These are phyloP conservation scores for Vigna angularis DNA, from an alignment of 306 rosid genomes.

Conservation along the genomic window DNA sequence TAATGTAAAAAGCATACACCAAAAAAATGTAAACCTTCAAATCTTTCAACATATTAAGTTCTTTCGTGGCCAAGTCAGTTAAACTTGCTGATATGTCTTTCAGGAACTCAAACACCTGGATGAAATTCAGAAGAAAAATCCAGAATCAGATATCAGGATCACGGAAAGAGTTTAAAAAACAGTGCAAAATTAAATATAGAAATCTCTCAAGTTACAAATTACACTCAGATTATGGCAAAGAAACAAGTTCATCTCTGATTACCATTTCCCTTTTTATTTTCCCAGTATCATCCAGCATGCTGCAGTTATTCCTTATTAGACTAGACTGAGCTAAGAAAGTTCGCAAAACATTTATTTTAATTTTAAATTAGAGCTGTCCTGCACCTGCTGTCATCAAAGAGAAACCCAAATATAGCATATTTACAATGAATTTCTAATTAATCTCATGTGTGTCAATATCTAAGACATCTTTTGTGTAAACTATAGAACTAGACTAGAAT, in stretches of 20 bases:
- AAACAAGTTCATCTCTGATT: constrained; percentile 5
- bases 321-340: not conserved
- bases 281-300: not conserved
- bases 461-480: not conserved
- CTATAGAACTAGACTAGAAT: not conserved
- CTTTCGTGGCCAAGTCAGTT: constrained; percentile 72
- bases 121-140: constrained; percentile 18
- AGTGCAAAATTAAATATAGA: constrained; percentile 13
- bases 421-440: not conserved
- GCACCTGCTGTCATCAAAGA: not conserved
- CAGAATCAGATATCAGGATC: constrained; percentile 26
- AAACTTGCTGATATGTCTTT: constrained; percentile 79
- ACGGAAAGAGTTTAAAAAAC: not conserved
- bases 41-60: constrained; percentile 77
- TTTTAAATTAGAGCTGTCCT: not conserved
- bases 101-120: constrained; percentile 92
- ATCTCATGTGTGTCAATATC: constrained; percentile 1
- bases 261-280: not conserved
- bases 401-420: not conserved
- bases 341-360: not conserved
- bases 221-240: constrained; percentile 12
- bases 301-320: not conserved
- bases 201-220: constrained; percentile 20
- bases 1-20: constrained; percentile 24
- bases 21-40: constrained; percentile 64